Percentiles rank a stretch among this genome's conserved stretches.
Conservation (phyloP, 2,329 filamentous ascomycete species). For the Trichoderma polysporum region DNA sequence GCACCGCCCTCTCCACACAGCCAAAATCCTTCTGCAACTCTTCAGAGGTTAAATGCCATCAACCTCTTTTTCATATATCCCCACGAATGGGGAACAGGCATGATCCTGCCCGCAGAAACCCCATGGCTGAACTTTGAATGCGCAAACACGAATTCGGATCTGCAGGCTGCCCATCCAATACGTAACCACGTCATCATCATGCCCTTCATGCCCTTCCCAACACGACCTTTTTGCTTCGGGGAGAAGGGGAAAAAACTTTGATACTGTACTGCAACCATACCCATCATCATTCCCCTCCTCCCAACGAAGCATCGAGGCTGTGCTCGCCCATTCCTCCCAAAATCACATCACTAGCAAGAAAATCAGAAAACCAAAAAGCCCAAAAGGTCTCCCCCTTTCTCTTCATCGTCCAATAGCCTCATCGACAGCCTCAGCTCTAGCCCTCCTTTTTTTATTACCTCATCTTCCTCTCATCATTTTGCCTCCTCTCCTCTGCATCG, state of each 20-base stretch:
- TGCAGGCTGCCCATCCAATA: not conserved
- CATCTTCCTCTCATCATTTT: not conserved
- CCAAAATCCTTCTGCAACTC: not conserved
- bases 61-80: not conserved
- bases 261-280: not conserved
- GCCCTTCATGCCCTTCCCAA: not conserved
- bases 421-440: not conserved
- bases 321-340: not conserved
- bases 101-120: not conserved
- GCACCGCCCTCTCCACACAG: not conserved
- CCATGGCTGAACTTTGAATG: conserved; percentile 11
- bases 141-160: not conserved
- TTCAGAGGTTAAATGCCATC: not conserved
- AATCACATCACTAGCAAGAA: not conserved
- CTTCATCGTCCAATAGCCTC: not conserved
- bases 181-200: not conserved
- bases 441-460: not conserved
- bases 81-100: not conserved
- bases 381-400: not conserved
- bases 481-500: not conserved
- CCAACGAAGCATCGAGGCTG: conserved; percentile 5
- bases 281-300: not conserved
- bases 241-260: not conserved
- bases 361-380: not conserved
- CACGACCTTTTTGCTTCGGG: not conserved